Percentiles rank a stretch among this genome's conserved stretches.
Evolutionary conservation across 2,329 filamentous ascomycete genomes (phyloP).

Genomic region (Lachnellula subtilissima): DNA sequence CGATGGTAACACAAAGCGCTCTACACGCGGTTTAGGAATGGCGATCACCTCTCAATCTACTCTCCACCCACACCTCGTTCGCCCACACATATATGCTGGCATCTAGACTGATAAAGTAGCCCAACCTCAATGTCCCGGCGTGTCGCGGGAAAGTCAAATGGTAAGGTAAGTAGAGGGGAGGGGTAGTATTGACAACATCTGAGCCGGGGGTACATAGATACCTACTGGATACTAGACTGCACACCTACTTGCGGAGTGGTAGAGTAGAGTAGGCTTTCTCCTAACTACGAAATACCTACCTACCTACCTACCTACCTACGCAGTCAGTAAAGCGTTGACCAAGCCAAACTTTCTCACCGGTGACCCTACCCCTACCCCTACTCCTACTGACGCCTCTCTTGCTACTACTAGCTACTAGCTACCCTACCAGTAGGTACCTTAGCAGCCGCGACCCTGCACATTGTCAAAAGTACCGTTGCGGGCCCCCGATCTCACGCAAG

Average conservation of each 20-base stretch:
- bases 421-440: not conserved
- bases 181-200: not conserved
- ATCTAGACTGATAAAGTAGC: too few species aligned
- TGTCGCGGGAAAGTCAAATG: too few species aligned
- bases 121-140: too few species aligned
- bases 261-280: not conserved
- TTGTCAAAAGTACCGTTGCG: constrained; percentile 42
- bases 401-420: too few species aligned
- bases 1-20: constrained; percentile 12
- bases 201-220: too few species aligned
- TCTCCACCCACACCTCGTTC: constrained; percentile 10
- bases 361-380: too few species aligned
- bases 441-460: constrained; percentile 25
- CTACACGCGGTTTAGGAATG: constrained; percentile 14
- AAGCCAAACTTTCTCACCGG: too few species aligned
- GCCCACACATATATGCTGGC: not conserved
- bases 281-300: not conserved
- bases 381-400: too few species aligned
- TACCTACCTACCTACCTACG: too few species aligned
- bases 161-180: not conserved
- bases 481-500: constrained; percentile 30
- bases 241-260: not conserved
- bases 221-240: too few species aligned
- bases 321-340: too few species aligned
- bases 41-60: constrained; percentile 10